Conservation (phyloP, 129 eudicot genomes). For the Pseudognaphalium luteoalbum region DNA sequence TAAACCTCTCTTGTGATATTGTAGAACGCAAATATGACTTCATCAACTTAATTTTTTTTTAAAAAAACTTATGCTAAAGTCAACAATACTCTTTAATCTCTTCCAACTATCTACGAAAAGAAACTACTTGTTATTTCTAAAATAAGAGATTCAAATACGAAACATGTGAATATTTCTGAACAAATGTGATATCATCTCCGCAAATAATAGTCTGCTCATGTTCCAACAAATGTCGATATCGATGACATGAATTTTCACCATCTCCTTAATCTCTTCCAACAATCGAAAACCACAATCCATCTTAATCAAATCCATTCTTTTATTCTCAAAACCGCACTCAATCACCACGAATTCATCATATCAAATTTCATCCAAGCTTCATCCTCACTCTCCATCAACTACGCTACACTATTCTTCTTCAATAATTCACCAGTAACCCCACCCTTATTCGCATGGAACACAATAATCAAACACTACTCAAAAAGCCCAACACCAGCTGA, state of each 20-base stretch:
- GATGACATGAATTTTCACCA: constrained; percentile 8
- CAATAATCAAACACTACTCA: constrained; percentile 11
- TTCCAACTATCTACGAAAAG: too few relatives aligned
- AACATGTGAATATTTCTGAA: too few relatives aligned
- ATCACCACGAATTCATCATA: constrained; percentile 19
- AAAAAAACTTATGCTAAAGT: too few relatives aligned
- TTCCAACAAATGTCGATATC: too few relatives aligned
- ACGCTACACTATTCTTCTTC: constrained; percentile 7
- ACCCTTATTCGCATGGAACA: constrained; percentile 27
- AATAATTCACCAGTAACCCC: constrained; percentile 23
- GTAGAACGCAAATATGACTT: too few relatives aligned
- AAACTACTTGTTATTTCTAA: too few relatives aligned
- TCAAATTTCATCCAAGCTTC: constrained; percentile 21
- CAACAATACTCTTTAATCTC: too few relatives aligned
- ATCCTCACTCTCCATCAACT: background rate
- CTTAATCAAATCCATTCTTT: constrained; percentile 20
- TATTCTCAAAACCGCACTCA: constrained; percentile 15
- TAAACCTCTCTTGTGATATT: too few relatives aligned
- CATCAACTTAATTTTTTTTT: too few relatives aligned
- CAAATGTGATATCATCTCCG: too few relatives aligned
- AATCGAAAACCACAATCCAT: constrained; percentile 17
- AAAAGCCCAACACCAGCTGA: constrained; percentile 18
- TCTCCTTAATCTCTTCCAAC: constrained; percentile 20
- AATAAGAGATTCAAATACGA: too few relatives aligned
- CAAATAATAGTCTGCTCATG: too few relatives aligned